Percentiles rank a stretch among this genome's conserved stretches.
phyloP scores from a whole-genome alignment of 768 basidiomycete species.

The Lactarius akahatsu region DNA sequence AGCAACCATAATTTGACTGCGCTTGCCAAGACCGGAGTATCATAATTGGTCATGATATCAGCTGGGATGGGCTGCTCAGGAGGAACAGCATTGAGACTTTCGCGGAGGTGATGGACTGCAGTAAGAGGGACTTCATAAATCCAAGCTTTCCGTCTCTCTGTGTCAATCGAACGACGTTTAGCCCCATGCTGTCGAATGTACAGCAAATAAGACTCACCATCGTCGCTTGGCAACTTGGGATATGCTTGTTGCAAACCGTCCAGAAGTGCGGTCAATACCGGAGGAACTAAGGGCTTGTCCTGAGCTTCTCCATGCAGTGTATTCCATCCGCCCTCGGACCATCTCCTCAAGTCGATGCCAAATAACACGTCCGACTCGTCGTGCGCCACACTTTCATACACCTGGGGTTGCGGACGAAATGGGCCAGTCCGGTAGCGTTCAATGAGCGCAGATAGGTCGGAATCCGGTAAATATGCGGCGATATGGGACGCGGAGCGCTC shows the following conservation, averaged over 20 bases:
- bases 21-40: conserved; percentile 83
- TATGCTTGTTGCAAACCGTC: conserved; percentile 64
- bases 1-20: conserved; percentile 85
- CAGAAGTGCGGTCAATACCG: conserved; percentile 69
- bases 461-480: conserved; percentile 84
- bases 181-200: background rate
- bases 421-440: conserved; percentile 93
- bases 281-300: conserved; percentile 66
- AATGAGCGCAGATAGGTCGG: conserved; percentile 81
- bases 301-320: conserved; percentile 51
- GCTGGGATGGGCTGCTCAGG: conserved; percentile 47
- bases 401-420: conserved; percentile 80
- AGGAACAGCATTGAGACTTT: conserved; percentile 74
- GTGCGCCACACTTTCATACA: conserved; percentile 84
- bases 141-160: conserved; percentile 88
- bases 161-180: conserved; percentile 12
- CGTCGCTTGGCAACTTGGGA: conserved; percentile 55
- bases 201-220: conserved; percentile 45
- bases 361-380: conserved; percentile 85
- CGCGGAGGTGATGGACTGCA: conserved; percentile 81
- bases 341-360: conserved; percentile 87
- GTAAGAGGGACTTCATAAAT: conserved; percentile 91
- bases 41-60: conserved; percentile 68
- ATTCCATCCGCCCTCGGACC: conserved; percentile 83
- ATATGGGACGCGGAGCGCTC: conserved; percentile 75